Conservation (phyloP, 2,329 filamentous ascomycete species). For the Colletotrichum sp. region DNA sequence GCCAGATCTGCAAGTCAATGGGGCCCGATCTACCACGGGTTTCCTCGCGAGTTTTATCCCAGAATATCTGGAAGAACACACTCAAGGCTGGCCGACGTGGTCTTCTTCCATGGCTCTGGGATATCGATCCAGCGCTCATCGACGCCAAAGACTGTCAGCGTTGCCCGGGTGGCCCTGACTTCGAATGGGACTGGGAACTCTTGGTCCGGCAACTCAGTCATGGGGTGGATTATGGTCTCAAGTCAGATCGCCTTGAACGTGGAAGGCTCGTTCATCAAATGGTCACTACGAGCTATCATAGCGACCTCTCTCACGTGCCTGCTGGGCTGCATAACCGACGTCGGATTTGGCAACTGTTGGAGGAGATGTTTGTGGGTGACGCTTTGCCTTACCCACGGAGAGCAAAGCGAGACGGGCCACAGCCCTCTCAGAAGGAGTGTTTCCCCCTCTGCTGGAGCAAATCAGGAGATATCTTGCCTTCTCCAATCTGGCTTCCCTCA, state of each 20-base stretch:
- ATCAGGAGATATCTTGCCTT: not conserved
- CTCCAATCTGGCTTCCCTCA: not conserved
- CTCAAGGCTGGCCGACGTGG: not conserved
- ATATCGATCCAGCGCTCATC: not conserved
- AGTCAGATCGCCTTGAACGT: not conserved
- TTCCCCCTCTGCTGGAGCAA: not conserved
- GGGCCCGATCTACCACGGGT: not conserved
- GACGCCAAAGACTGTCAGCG: not conserved
- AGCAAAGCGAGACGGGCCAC: not conserved
- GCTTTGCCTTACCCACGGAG: not conserved
- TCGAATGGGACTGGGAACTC: not conserved
- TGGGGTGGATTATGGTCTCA: not conserved
- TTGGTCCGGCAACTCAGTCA: not conserved
- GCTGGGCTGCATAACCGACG: not conserved
- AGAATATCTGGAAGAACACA: not conserved
- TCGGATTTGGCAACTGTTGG: not conserved
- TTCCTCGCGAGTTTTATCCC: not conserved
- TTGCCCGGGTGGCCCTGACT: not conserved
- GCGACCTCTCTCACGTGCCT: not conserved
- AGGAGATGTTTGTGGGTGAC: not conserved
- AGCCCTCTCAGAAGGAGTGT: accelerated
- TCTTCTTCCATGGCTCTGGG: not conserved
- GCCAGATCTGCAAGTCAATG: not conserved
- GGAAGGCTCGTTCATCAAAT: not conserved
- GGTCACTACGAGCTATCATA: accelerated